Conservation (phyloP, 2,329 filamentous ascomycete species). For the Colletotrichum sp. region DNA sequence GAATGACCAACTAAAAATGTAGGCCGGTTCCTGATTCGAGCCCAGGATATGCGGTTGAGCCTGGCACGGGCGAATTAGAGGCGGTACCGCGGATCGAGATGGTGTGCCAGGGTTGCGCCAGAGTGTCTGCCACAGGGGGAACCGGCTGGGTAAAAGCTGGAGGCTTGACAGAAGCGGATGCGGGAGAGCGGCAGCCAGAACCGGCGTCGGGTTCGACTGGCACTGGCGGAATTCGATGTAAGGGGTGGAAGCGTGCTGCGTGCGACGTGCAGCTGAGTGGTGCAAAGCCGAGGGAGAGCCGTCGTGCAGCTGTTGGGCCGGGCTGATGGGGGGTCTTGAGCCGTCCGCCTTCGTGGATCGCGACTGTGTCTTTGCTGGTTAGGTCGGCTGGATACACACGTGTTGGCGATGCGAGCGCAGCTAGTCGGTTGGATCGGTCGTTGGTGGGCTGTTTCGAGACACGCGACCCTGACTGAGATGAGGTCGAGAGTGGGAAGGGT, state of each 20-base stretch:
- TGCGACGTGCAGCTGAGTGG: not conserved
- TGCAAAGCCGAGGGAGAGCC: conserved; percentile 1
- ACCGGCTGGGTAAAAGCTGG: conserved; percentile 1
- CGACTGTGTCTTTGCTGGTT: not conserved
- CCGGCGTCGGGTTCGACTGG: conserved; percentile 1
- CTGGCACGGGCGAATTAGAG: conserved; percentile 4
- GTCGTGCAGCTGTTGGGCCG: not conserved
- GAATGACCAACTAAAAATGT: conserved; percentile 17
- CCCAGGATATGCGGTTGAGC: conserved; percentile 9
- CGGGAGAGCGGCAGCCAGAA: conserved; percentile 18
- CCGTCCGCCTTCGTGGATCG: not conserved
- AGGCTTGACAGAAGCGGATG: conserved; percentile 13
- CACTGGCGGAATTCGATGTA: not conserved
- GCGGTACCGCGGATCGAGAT: conserved; percentile 7
- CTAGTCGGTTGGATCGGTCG: not conserved
- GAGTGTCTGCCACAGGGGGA: conserved; percentile 7
- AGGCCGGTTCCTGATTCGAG: conserved; percentile 20
- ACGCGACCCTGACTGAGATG: not conserved
- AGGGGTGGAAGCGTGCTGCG: not conserved
- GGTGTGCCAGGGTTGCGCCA: conserved; percentile 16
- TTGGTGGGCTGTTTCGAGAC: not conserved
- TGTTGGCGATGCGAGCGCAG: not conserved
- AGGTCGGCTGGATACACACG: conserved; percentile 1
- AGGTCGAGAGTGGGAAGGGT: not conserved
- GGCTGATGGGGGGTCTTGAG: not conserved